Conservation (phyloP, 1,284 basidiomycete species). For the Fomitopsis pinicola region DNA sequence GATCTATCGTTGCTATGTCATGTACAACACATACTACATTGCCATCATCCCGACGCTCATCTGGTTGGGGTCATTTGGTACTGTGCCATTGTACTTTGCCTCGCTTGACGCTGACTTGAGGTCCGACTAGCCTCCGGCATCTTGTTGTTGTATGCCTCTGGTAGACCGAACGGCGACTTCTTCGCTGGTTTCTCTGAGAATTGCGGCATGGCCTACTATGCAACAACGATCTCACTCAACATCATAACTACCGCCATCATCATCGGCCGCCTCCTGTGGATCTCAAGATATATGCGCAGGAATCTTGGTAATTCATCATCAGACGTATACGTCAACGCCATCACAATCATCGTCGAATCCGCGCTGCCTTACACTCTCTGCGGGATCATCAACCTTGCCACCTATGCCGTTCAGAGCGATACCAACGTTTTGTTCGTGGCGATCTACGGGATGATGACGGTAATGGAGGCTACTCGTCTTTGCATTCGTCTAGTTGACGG, state of each 20-base stretch:
- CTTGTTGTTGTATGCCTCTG: not conserved
- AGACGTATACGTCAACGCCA: not conserved
- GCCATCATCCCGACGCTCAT: not conserved
- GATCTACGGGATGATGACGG: slow-evolving; percentile 18
- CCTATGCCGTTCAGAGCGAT: slow-evolving; percentile 11
- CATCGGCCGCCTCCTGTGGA: slow-evolving; percentile 13
- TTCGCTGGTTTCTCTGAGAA: slow-evolving; percentile 13
- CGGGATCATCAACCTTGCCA: slow-evolving; percentile 11
- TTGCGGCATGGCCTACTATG: slow-evolving; percentile 12
- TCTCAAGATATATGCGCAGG: slow-evolving; percentile 9
- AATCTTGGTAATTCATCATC: not conserved
- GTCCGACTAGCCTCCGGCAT: not conserved
- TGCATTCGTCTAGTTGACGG: too few species aligned
- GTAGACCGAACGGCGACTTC: slow-evolving; percentile 15
- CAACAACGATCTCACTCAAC: slow-evolving; percentile 10
- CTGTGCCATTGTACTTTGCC: too few species aligned
- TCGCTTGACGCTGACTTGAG: too few species aligned
- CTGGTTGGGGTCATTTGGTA: not conserved
- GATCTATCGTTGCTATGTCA: not conserved
- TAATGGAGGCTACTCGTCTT: not conserved
- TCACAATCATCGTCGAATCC: slow-evolving; percentile 11
- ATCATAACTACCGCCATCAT: slow-evolving; percentile 15
- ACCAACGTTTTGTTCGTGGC: slow-evolving; percentile 11
- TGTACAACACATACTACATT: not conserved
- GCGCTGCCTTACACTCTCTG: slow-evolving; percentile 14